phyloP scores from a whole-genome alignment of 2,329 filamentous ascomycete species.

The Aspergillus arachidicola region DNA sequence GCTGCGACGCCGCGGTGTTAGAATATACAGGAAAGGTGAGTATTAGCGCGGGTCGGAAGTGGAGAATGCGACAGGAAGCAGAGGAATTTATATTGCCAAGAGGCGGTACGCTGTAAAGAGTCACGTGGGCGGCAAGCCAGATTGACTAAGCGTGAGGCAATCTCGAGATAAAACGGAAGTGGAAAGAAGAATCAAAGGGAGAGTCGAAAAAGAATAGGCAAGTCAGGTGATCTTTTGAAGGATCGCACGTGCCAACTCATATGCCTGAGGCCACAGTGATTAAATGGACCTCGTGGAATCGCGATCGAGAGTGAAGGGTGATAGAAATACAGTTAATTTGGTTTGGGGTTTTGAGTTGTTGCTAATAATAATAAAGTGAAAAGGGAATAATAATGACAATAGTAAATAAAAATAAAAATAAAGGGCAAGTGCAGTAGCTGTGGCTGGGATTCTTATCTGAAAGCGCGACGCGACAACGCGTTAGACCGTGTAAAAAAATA shows the following conservation, averaged over 20 bases:
- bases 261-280: slow-evolving; percentile 18
- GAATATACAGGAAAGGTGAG: slow-evolving; percentile 29
- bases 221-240: slow-evolving; percentile 22
- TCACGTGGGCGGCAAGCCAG: slow-evolving; percentile 41
- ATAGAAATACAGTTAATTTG: slow-evolving; percentile 9
- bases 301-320: background rate
- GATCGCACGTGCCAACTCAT: slow-evolving; percentile 19
- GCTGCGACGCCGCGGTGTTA: slow-evolving; percentile 24
- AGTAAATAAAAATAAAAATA: slow-evolving; percentile 12
- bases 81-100: slow-evolving; percentile 49
- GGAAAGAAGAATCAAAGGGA: slow-evolving; percentile 11
- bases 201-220: slow-evolving; percentile 17
- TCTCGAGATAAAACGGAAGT: slow-evolving; percentile 17
- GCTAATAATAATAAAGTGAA: slow-evolving; percentile 16
- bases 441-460: slow-evolving; percentile 22
- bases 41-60: slow-evolving; percentile 33
- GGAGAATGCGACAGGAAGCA: slow-evolving; percentile 43
- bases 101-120: slow-evolving; percentile 27
- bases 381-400: slow-evolving; percentile 11
- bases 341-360: slow-evolving; percentile 14
- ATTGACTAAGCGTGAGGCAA: slow-evolving; percentile 28
- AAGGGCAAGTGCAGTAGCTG: slow-evolving; percentile 21
- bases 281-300: background rate
- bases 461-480: slow-evolving; percentile 28
- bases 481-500: slow-evolving; percentile 15